Conservation (phyloP, 345 rosid genomes). For the Citrus sinensis region DNA sequence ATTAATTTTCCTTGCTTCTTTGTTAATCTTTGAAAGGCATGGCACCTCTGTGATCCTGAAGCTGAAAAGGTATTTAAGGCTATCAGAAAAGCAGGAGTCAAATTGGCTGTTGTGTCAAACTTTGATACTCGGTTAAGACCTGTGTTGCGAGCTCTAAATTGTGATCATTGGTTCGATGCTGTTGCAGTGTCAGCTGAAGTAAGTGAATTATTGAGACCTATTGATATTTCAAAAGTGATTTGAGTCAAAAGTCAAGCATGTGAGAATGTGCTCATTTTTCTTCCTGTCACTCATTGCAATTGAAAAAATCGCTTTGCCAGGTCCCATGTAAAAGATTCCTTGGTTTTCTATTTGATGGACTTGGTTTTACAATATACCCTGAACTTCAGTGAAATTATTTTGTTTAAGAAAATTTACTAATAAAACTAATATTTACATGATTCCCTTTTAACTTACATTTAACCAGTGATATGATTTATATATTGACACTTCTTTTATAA, state of each 20-base stretch:
- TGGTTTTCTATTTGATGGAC: not conserved
- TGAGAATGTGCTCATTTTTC: not conserved
- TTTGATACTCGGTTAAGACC: slow-evolving; percentile 94
- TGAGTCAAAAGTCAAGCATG: not conserved
- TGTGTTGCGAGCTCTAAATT: slow-evolving; percentile 69
- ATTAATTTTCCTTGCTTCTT: not conserved
- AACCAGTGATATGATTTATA: not conserved
- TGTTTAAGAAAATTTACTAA: not conserved
- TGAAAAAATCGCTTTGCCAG: not conserved
- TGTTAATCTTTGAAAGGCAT: slow-evolving; percentile 52
- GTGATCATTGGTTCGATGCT: slow-evolving; percentile 96
- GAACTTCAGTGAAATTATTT: not conserved
- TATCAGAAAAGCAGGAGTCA: slow-evolving; percentile 72
- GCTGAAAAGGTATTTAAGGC: slow-evolving; percentile 85
- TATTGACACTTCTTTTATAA: not conserved
- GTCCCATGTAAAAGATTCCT: not conserved
- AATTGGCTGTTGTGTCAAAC: slow-evolving; percentile 88
- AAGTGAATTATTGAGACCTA: slow-evolving; percentile 14
- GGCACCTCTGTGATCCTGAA: slow-evolving; percentile 95
- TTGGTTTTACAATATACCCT: not conserved
- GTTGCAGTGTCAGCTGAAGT: slow-evolving; percentile 98
- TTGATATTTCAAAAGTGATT: not conserved
- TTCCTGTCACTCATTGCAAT: not conserved
- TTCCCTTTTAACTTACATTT: not conserved
- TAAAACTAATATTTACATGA: not conserved